Conservation (phyloP, 345 rosid genomes). For the Lenwebbia sp. region DNA sequence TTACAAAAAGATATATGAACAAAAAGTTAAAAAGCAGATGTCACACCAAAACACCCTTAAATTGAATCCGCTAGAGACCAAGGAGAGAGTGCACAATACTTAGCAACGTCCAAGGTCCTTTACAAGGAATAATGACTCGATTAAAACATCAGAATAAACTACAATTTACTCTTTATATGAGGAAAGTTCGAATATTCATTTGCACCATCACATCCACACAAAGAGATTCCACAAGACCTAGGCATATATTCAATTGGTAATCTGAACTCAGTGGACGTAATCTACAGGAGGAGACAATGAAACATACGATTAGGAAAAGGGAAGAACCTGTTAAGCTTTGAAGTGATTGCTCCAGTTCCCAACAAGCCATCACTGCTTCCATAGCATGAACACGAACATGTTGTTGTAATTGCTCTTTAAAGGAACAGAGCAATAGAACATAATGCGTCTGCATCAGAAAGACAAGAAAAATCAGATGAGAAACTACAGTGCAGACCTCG, state of each 20-base stretch:
- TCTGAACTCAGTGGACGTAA: background rate
- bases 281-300: background rate
- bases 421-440: slow-evolving; percentile 78
- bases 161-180: background rate
- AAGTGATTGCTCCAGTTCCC: slow-evolving; percentile 96
- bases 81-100: background rate
- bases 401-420: slow-evolving; percentile 95
- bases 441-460: slow-evolving; percentile 61
- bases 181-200: background rate
- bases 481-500: background rate
- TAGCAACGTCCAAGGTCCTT: background rate
- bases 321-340: slow-evolving; percentile 85
- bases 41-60: background rate
- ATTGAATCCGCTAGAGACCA: background rate
- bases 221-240: background rate
- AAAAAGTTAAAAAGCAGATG: background rate
- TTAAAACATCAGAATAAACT: background rate
- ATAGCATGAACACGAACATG: slow-evolving; percentile 98
- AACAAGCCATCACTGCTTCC: slow-evolving; percentile 99
- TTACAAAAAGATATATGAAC: background rate
- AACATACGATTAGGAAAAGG: background rate
- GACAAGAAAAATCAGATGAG: background rate
- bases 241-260: background rate
- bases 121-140: background rate
- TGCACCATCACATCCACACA: background rate